Conservation (phyloP, 1,139 yeast species). For the Saccharomyces pastorianus region DNA sequence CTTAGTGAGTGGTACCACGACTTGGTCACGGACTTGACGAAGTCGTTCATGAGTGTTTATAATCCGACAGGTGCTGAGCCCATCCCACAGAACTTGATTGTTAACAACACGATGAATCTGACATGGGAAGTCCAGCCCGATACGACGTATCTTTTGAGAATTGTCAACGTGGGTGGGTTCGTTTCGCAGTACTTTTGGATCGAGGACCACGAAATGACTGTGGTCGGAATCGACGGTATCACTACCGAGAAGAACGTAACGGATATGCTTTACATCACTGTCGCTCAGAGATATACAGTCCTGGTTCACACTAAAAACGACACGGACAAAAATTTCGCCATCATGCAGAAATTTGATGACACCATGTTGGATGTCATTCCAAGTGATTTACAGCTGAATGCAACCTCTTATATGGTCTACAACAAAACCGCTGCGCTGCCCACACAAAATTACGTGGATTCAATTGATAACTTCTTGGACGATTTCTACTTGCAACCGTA, state of each 20-base stretch:
- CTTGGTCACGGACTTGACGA: conserved; percentile 43
- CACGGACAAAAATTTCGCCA: conserved; percentile 57
- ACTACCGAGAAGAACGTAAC: conserved; percentile 60
- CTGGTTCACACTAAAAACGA: conserved; percentile 60
- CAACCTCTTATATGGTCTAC: conserved; percentile 67
- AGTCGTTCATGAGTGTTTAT: conserved; percentile 53
- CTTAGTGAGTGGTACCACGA: conserved; percentile 83
- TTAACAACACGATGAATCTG: conserved; percentile 69
- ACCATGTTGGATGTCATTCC: conserved; percentile 75
- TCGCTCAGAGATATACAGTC: conserved; percentile 73
- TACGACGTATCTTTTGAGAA: conserved; percentile 69
- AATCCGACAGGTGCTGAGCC: conserved; percentile 98
- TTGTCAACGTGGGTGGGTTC: conserved; percentile 79
- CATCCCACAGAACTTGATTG: conserved; percentile 67
- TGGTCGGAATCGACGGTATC: conserved; percentile 80
- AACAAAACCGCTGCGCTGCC: conserved; percentile 41
- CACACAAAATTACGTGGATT: conserved; percentile 38
- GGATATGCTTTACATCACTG: conserved; percentile 53
- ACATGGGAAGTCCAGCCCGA: conserved; percentile 69
- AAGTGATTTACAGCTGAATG: conserved; percentile 50
- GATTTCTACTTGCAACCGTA: conserved; percentile 60
- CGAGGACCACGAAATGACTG: conserved; percentile 74
- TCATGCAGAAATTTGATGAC: conserved; percentile 68
- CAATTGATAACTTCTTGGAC: conserved; percentile 45
- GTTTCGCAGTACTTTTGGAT: conserved; percentile 77